A percentile compares a stretch with the other conserved stretches of the same genome.
phyloP scores from a whole-genome alignment of 176 grass and related monocot species.

The Triticum timopheevii region DNA sequence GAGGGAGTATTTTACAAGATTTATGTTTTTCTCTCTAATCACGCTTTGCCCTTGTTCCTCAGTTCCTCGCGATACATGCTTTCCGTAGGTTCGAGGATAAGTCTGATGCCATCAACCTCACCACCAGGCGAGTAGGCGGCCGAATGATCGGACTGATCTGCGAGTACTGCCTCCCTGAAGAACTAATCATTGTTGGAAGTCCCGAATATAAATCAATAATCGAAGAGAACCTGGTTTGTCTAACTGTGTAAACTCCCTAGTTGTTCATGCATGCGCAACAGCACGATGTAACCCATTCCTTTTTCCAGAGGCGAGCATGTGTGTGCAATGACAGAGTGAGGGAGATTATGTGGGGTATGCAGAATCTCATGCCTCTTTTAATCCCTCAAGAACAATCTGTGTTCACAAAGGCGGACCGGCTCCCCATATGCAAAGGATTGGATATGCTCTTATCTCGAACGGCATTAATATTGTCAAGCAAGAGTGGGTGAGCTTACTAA shows the following conservation, averaged over 20 bases:
- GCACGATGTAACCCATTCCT: background rate
- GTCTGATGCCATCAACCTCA: background rate
- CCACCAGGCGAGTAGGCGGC: background rate
- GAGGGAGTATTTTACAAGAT: background rate
- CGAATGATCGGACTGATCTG: background rate
- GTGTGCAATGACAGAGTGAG: background rate
- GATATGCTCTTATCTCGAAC: background rate
- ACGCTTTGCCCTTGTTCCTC: background rate
- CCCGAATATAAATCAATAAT: background rate
- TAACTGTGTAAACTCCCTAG: background rate
- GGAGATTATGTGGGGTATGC: background rate
- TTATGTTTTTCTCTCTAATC: background rate
- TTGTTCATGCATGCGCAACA: background rate
- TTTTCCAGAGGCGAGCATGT: background rate
- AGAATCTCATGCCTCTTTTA: background rate
- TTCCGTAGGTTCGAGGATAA: background rate
- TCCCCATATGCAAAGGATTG: conserved; percentile 8
- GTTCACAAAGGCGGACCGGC: background rate
- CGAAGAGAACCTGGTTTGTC: background rate
- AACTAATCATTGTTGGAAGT: background rate
- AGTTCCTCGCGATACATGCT: background rate
- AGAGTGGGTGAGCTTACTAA: background rate
- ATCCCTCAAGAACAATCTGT: background rate
- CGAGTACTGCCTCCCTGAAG: background rate
- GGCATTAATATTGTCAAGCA: background rate